phyloP scores from a whole-genome alignment of 2,329 filamentous ascomycete species.

The Xylaria sp. region DNA sequence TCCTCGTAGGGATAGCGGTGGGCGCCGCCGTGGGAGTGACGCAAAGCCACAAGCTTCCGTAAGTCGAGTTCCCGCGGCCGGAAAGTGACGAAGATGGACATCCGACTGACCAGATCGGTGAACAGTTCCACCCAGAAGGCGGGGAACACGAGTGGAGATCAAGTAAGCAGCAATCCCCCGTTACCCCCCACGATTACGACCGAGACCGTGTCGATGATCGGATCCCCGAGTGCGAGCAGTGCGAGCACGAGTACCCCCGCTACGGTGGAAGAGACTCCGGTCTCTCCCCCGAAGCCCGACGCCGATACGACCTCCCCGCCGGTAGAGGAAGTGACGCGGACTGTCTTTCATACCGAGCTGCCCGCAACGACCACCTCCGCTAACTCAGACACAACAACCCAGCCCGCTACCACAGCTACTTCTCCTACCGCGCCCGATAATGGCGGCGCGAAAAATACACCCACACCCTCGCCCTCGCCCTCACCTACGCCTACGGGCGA shows the following conservation, averaged over 20 bases:
- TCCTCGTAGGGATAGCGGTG: slow-evolving; percentile 24
- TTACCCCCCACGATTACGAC: slow-evolving; percentile 10
- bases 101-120: neutral
- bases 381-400: slow-evolving; percentile 8
- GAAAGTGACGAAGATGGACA: neutral
- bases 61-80: slow-evolving; percentile 5
- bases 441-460: too few relatives aligned
- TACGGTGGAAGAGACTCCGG: neutral
- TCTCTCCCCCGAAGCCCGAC: slow-evolving; percentile 1
- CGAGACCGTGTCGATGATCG: slow-evolving; percentile 16
- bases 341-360: slow-evolving; percentile 3
- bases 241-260: too few relatives aligned
- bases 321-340: slow-evolving; percentile 1
- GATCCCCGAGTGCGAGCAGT: neutral
- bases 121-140: slow-evolving; percentile 11
- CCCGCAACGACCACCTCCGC: slow-evolving; percentile 16
- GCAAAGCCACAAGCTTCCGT: slow-evolving; percentile 19
- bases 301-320: slow-evolving; percentile 1
- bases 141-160: neutral
- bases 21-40: slow-evolving; percentile 29
- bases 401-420: slow-evolving; percentile 12
- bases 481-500: neutral
- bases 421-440: too few relatives aligned
- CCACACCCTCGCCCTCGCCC: neutral
- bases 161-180: slow-evolving; percentile 22